These are phyloP conservation scores for Hymenoscyphus salicellus DNA, from an alignment of 2,329 filamentous ascomycete genomes.

Conservation along the genomic window DNA sequence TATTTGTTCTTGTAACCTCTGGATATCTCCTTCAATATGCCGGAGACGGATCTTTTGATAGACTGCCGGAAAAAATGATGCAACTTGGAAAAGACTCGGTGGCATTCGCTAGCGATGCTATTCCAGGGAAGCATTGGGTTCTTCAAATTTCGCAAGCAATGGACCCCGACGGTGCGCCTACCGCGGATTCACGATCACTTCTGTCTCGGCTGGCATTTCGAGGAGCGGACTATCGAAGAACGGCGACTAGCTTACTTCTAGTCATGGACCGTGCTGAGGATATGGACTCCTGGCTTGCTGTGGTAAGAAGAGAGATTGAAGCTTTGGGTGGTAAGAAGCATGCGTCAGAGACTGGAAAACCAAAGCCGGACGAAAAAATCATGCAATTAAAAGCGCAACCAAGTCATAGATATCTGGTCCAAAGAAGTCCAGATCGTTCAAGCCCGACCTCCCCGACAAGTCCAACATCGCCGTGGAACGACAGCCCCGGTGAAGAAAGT, in stretches of 20 bases:
- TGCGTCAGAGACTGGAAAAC: slow-evolving; percentile 57
- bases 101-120: slow-evolving; percentile 75
- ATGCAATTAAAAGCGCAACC: slow-evolving; percentile 30
- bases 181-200: slow-evolving; percentile 56
- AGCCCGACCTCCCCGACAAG: slow-evolving; percentile 23
- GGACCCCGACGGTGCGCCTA: slow-evolving; percentile 53
- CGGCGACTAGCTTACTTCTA: slow-evolving; percentile 64
- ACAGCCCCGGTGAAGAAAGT: slow-evolving; percentile 16
- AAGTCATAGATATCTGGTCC: slow-evolving; percentile 30
- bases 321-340: slow-evolving; percentile 64
- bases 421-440: slow-evolving; percentile 26
- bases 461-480: slow-evolving; percentile 21
- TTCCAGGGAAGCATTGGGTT: slow-evolving; percentile 78
- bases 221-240: slow-evolving; percentile 50
- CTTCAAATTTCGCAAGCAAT: slow-evolving; percentile 69
- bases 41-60: slow-evolving; percentile 66
- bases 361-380: slow-evolving; percentile 43
- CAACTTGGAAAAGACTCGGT: slow-evolving; percentile 71
- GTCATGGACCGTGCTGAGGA: slow-evolving; percentile 70
- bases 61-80: slow-evolving; percentile 70
- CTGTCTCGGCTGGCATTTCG: slow-evolving; percentile 64
- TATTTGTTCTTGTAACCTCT: slow-evolving; percentile 66
- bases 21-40: slow-evolving; percentile 74
- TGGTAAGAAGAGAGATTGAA: slow-evolving; percentile 68
- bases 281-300: slow-evolving; percentile 73